Base-by-base conservation (phyloP, 1,284 basidiomycete species). In the Sporisorium exsertum region DNA sequence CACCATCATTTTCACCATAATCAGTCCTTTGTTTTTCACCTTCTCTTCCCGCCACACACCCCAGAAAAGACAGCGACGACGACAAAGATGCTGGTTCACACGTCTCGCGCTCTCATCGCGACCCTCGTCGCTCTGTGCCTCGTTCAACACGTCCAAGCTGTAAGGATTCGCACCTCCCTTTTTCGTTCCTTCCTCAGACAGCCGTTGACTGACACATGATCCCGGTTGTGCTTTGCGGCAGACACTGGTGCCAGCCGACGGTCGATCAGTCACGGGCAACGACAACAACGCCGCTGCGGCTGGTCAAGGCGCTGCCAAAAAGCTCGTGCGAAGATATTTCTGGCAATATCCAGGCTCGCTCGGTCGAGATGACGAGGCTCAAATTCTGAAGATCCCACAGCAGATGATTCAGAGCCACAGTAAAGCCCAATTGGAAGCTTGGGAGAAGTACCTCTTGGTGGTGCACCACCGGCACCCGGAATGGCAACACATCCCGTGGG, bases 101-200 rank as follows among this genome's bases (percentile, higher is more conserved):
- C 18, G 24, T 4, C n/a, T 20, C 29, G 24, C 49, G 27, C 27
- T 32, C 18, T 50, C 9, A 20, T 50, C 29, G 49, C 29, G 27
- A 9, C 16, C 4, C 33, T 66, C 16, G 12, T 52, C 12, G 42
- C 59, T 40, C 15, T 46, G 37, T 63, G 59, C 56, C 47, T 63
- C 15, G 46, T 56, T 1, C 47, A 46, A 0, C 47, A 42, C 13
- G 58, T 22, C 16, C 68, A 65, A 54, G 68, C 54, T 58, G 68
- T 71, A 55, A 58, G 62, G n/a, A n/a, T n/a, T 64, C 13, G 6
- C 33, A 35, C 12, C 10, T 29, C 29, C 9, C n/a, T 20, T 22
- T 10, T 6, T 20, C 40, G n/a, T n/a, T n/a, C n/a, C n/a, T n/a
- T n/a, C n/a, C n/a, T n/a, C n/a, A n/a, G n/a, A n/a, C 29, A 32